Evolutionary conservation across 495 filamentous ascomycete genomes (phyloP), one percentile per base, ranked within the genome.

Genomic region (Penicillium cinerascens): DNA sequence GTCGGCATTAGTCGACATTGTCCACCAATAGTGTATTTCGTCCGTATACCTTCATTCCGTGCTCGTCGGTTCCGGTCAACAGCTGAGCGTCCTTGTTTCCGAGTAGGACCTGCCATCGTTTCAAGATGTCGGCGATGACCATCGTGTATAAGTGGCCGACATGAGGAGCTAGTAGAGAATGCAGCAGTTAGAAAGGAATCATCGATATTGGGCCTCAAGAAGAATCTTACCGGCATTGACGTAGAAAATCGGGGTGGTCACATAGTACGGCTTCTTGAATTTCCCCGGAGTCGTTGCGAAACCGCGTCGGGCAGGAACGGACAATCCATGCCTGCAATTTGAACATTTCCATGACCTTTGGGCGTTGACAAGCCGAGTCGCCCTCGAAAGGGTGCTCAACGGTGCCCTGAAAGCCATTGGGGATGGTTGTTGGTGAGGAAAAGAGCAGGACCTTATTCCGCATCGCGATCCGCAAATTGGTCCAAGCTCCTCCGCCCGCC

Each of bases 181-280:
- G 1, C 10, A 10, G 18, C n/a, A 10, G 40, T 61, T 70, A 65
- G 70, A n/a, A 42, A 23, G 1, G 9, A 0, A 29, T n/a, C 9
- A 18, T 39, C n/a, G 0, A 16, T 3, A 26, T 15, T 8, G 3
- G 8, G 11, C 7, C 9, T 4, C 20, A n/a, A 35, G 21, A 2
- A 39, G 21, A 4, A 0, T 53, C 75, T 58, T 78, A 95, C 91
- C 85, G 20, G 92, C 89, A 80, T 99, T 99, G 69, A 97, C 95
- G 65, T 99, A 99, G 77, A 97, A 99, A 43, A 99, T 99, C 6
- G 93, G 93, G 6, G 89, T 91, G 3, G 93, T 97, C 59, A 97
- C 78, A 79, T 97, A 97, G 78, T 86, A 97, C 5, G 95, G 92
- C 75, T 98, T 97, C 56, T 78, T 73, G 37, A 64, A 47, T 25